phyloP scores from a whole-genome alignment of 2,329 filamentous ascomycete genomes.

The Ustulina deusta region DNA sequence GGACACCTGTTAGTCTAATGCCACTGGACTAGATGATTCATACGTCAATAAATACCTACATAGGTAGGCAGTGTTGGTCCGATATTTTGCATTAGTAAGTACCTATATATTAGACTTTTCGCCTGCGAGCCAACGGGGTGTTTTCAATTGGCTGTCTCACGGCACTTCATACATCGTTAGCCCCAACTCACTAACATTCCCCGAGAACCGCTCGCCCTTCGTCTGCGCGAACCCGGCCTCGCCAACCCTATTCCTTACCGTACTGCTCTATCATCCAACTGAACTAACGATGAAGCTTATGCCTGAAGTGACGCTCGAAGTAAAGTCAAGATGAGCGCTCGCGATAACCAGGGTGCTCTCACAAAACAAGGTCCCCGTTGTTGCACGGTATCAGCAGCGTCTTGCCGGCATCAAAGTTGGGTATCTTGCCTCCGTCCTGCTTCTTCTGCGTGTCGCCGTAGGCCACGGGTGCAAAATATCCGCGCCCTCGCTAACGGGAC shows the following conservation, averaged over 20 bases:
- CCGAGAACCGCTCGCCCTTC: not conserved
- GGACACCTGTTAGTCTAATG: not conserved
- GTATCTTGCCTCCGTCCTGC: conserved; percentile 50
- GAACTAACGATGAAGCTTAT: conserved; percentile 34
- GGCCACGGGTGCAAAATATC: conserved; percentile 40
- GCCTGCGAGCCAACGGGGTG: not conserved
- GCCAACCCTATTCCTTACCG: not conserved
- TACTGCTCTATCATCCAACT: not conserved
- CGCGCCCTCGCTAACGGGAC: conserved; percentile 16
- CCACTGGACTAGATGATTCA: not conserved
- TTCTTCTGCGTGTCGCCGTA: conserved; percentile 51
- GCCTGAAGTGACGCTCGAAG: not conserved
- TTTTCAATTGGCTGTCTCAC: not conserved
- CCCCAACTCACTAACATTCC: not conserved
- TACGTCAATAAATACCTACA: not conserved
- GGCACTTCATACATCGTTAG: not conserved
- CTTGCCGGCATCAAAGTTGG: conserved; percentile 46
- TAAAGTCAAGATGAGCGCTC: conserved; percentile 27
- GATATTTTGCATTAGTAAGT: conserved; percentile 2
- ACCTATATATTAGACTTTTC: not conserved
- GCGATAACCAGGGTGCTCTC: conserved; percentile 50
- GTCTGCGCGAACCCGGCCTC: not conserved
- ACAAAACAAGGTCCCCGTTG: conserved; percentile 63
- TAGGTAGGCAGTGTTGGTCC: too few relatives aligned
- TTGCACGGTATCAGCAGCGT: conserved; percentile 60